Conservation (phyloP, 768 basidiomycete species). For the Mycena filopes region DNA sequence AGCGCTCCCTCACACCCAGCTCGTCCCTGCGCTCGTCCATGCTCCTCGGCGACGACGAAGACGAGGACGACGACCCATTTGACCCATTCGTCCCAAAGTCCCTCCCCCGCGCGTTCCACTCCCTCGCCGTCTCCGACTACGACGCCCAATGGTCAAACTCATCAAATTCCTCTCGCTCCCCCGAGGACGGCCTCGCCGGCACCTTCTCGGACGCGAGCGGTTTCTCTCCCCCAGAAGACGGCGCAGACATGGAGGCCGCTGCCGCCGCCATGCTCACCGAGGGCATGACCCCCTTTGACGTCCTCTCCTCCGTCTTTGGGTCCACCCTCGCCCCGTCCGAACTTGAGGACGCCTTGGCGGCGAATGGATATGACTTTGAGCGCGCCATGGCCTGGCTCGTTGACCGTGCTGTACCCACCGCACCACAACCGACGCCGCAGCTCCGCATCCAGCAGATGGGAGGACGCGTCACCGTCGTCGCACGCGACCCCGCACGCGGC, state of each 20-base stretch:
- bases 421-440: constrained; percentile 54
- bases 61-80: constrained; percentile 84
- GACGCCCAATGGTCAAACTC: constrained; percentile 67
- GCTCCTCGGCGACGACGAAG: constrained; percentile 61
- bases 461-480: constrained; percentile 73
- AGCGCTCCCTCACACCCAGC: constrained; percentile 76
- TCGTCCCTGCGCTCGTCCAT: constrained; percentile 74
- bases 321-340: constrained; percentile 90
- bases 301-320: constrained; percentile 93
- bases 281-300: constrained; percentile 98
- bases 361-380: constrained; percentile 95
- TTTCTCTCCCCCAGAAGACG: constrained; percentile 38
- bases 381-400: constrained; percentile 94
- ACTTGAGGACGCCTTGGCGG: constrained; percentile 90
- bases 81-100: constrained; percentile 74
- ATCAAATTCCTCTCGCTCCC: constrained; percentile 58
- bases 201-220: constrained; percentile 39
- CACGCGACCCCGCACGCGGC: constrained; percentile 58
- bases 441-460: constrained; percentile 71
- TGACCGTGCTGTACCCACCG: constrained; percentile 69
- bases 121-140: constrained; percentile 71
- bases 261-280: constrained; percentile 75
- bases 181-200: constrained; percentile 51
- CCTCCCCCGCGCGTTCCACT: constrained; percentile 67
- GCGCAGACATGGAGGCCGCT: constrained; percentile 56